Evolutionary conservation across 306 rosid species (phyloP), one percentile per base, ranked within the genome.

Genomic region (Biancaea sappan): DNA sequence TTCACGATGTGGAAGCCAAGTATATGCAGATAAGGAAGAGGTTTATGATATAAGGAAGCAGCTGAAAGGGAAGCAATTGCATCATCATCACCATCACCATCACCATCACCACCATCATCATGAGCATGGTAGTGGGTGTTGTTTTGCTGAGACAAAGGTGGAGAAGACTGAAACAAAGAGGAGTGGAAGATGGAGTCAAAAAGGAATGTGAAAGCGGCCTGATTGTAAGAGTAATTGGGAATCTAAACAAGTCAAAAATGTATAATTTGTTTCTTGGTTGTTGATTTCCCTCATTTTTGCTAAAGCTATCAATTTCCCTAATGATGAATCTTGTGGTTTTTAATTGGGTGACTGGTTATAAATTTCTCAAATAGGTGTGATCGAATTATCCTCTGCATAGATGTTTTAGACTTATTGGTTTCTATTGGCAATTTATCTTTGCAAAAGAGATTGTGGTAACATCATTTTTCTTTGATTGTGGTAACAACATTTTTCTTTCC

Each of bases 21-120:
- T 94, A 94, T 94, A 94, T 66, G 94, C 97, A 0, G 97, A 94
- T 31, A 96, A 97, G 0, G 97, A 94, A 68, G 98, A 94, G 73
- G 97, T 96, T n/a, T 94, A 94, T 71, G 97, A 89, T 50, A 93
- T 94, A 97, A 89, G 98, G 90, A 94, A 94, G 83, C 88, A 91
- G 82, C 77, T 94, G 72, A 94, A 89, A 78, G 98, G 90, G 76
- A 93, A 91, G 89, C 92, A 86, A 69, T 19, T 31, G 12, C 83
- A 73, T 2, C 77, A n/a, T n/a, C n/a, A n/a, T n/a, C n/a, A 69
- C 0, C 81, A 76, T 19, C 73, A 71, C 2, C 79, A 79, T 19
- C 84, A 79, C 1, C 84, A 67, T 0, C 88, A 84, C 5, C 84
- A 82, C 3, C 90, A 83, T 9, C 85, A 81, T 14, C 89, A 86